Evolutionary conservation across 1,284 basidiomycete genomes (phyloP).

Genomic region (Cutaneotrichosporon sp.): DNA sequence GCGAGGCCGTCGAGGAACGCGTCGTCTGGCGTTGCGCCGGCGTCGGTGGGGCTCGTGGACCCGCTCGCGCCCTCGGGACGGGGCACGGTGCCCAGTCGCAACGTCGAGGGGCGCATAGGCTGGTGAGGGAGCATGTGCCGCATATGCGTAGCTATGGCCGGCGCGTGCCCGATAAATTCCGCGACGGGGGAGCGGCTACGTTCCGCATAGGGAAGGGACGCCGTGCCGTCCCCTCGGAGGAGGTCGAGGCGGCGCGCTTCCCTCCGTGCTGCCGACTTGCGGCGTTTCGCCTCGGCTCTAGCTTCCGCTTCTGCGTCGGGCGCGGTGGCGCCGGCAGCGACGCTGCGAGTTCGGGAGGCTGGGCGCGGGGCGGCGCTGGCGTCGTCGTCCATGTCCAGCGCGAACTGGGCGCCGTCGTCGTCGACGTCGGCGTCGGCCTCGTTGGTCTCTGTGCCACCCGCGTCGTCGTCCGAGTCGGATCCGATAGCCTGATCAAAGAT

Average conservation of each 20-base stretch:
- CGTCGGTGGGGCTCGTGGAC: not conserved
- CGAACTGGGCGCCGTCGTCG: not conserved
- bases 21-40: slow-evolving; percentile 19
- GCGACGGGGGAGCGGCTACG: slow-evolving; percentile 8
- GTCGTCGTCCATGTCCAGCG: not conserved
- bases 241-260: slow-evolving; percentile 40
- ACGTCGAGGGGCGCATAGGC: slow-evolving; percentile 6
- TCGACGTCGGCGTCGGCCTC: not conserved
- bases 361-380: not conserved
- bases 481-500: slow-evolving; percentile 6
- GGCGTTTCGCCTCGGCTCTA: slow-evolving; percentile 27
- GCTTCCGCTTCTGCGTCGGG: not conserved
- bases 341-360: not conserved
- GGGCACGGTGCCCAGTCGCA: slow-evolving; percentile 22
- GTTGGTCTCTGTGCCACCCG: slow-evolving; percentile 2
- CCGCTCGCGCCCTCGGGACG: not conserved
- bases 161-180: slow-evolving; percentile 17
- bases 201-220: slow-evolving; percentile 3
- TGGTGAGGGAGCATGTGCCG: slow-evolving; percentile 6
- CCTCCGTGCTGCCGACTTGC: slow-evolving; percentile 25
- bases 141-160: not conserved
- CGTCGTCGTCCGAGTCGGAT: not conserved
- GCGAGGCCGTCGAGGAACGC: slow-evolving; percentile 27
- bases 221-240: slow-evolving; percentile 42
- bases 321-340: not conserved